Evolutionary conservation across 1,284 basidiomycete genomes (phyloP), one percentile per base, ranked within the genome.

Genomic region (Xerocomus alliaceus): DNA sequence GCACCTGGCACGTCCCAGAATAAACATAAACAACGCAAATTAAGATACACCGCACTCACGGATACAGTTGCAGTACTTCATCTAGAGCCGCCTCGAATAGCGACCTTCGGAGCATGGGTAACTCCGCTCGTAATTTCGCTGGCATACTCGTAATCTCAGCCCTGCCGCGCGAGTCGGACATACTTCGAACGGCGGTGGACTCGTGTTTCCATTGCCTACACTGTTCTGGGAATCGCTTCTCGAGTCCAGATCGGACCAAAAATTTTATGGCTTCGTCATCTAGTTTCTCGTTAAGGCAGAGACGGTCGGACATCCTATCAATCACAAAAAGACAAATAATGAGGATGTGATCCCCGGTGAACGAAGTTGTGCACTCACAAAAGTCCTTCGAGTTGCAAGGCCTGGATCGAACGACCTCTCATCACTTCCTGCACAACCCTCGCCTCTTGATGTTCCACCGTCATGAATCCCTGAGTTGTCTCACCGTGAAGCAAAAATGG

Each of bases 401-500:
- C 0, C 11, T 56, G 34, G 1, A 61, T 54, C 3, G 52, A 31
- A 3, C 56, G 57, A 22, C 20, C 47, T 17, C 11, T 65, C 0
- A 58, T 60, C 0, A 0, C 1, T 0, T 73, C 72, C 3, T 32
- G 41, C 1, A 22, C 17, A 13, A 57, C 51, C 39, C 52, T 60
- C 4, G 67, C 66, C 5, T 69, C 57, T 12, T 56, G 68, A 59
- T 74, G 66, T 20, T 62, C 58, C 4, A 71, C 66, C 0, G 75
- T 78, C 61, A 80, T 58, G 35, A 80, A 72, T 10, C 75, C 79
- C 42, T 80, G 76, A 0, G 53, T 37, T 1, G 74, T 76, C 58
- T 81, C 79, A 3, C 79, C 79, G 47, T 52, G 64, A n/a, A 80
- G 58, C 0, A 80, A 62, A 45, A 55, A 66, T 0, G 79, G 79